Conservation (phyloP, 106 monocot species). For the Dioscorea alata region DNA sequence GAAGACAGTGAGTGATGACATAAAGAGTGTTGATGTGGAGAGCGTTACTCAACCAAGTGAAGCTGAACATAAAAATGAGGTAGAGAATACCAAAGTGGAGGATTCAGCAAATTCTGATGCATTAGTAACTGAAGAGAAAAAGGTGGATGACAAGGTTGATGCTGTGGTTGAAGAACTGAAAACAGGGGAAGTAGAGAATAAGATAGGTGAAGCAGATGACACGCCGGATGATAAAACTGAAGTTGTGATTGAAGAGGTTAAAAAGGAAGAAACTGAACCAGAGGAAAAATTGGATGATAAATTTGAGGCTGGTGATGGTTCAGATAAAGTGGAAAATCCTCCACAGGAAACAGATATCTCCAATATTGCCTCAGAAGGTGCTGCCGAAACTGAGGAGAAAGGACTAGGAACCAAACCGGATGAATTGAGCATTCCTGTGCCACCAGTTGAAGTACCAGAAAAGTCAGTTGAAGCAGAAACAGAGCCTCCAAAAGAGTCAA, state of each 20-base stretch:
- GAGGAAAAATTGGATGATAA: too few relatives aligned
- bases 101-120: constrained; percentile 1
- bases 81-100: constrained; percentile 3
- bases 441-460: constrained; percentile 1
- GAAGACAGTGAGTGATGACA: not conserved
- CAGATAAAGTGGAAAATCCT: not conserved
- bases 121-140: constrained; percentile 4
- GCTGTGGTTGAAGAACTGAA: constrained; percentile 15
- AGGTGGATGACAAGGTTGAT: not conserved
- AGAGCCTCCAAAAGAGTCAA: constrained; percentile 1
- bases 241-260: constrained; percentile 4
- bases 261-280: not conserved
- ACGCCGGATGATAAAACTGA: constrained; percentile 2
- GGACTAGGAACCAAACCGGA: not conserved
- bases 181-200: too few relatives aligned
- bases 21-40: constrained; percentile 4
- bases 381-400: not conserved
- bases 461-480: not conserved
- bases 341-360: constrained; percentile 1
- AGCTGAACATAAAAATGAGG: constrained; percentile 1
- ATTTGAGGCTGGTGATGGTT: not conserved
- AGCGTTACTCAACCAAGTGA: not conserved
- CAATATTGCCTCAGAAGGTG: not conserved
- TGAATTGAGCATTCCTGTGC: not conserved
- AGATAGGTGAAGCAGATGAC: constrained; percentile 8